Conservation (phyloP, 352 stramenopile genomes). For the Phytophthora cajani region DNA sequence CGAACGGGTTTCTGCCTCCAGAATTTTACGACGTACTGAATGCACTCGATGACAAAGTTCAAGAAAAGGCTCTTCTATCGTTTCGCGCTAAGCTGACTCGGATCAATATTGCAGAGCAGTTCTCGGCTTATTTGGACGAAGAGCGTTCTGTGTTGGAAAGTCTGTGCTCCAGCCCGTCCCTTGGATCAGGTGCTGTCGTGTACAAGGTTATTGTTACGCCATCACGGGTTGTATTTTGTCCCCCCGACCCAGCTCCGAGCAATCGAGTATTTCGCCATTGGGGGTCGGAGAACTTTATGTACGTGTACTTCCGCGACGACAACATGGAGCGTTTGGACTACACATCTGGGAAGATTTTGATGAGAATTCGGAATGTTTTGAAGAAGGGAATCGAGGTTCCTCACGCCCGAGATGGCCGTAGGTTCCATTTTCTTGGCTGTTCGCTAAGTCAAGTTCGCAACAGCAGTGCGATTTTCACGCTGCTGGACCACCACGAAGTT, state of each 20-base stretch:
- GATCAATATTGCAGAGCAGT: slow-evolving; percentile 40
- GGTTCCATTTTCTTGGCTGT: slow-evolving; percentile 73
- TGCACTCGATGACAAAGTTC: slow-evolving; percentile 39
- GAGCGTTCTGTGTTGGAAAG: slow-evolving; percentile 39
- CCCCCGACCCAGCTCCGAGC: slow-evolving; percentile 49
- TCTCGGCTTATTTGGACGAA: slow-evolving; percentile 42
- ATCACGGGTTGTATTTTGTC: slow-evolving; percentile 69
- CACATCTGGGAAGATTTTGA: slow-evolving; percentile 40
- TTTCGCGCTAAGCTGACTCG: slow-evolving; percentile 37
- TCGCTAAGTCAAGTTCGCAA: slow-evolving; percentile 83
- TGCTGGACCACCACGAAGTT: slow-evolving; percentile 54
- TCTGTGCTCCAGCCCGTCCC: slow-evolving; percentile 25
- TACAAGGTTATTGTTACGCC: slow-evolving; percentile 76
- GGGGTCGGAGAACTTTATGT: slow-evolving; percentile 78
- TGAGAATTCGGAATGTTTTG: slow-evolving; percentile 51
- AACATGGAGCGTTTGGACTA: slow-evolving; percentile 79
- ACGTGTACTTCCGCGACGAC: slow-evolving; percentile 86
- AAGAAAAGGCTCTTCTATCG: slow-evolving; percentile 53
- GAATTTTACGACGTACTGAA: slow-evolving; percentile 48
- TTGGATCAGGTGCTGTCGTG: slow-evolving; percentile 37
- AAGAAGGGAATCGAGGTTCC: slow-evolving; percentile 48
- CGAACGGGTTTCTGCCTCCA: slow-evolving; percentile 44
- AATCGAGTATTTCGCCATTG: slow-evolving; percentile 82
- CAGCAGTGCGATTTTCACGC: slow-evolving; percentile 74
- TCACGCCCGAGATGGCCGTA: slow-evolving; percentile 23